Evolutionary conservation across 257 asterid genomes (phyloP), one percentile per base, ranked within the genome.

Genomic region (Verbascum thapsus): DNA sequence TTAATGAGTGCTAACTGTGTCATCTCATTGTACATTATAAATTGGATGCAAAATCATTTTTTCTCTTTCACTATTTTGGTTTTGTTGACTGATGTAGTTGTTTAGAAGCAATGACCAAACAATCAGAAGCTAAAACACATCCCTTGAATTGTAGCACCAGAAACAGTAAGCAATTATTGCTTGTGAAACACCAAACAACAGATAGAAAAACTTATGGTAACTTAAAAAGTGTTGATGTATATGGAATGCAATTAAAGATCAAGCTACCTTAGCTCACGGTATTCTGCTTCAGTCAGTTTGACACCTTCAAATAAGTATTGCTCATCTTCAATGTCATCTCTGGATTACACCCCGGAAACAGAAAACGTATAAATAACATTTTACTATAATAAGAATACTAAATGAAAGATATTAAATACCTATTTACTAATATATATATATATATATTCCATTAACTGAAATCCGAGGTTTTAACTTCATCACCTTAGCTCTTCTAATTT

Each of bases 301-400:
- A 86, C 87, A 20, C 84, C 95, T 3, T 81, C 92, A 66, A 91
- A 91, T 60, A 91, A 75, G 76, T 86, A 91, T 54, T 86, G 88
- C 73, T 91, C 96, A 20, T 91, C 96, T 74, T 91, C 96, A 64
- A 91, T 84, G 40, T 84, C 94, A 70, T 91, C 98, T 71, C 96
- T 88, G 84, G 26, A 65, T 70, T 57, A 42, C n/a, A n/a, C 18
- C 61, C 65, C 68, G 68, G 44, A 39, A 45, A 49, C 26, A 49
- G 32, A 38, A 49, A 58, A 73, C 65, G 15, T 11, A 42, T 12
- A 67, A 60, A 51, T 5, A 68, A 37, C 42, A 62, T 42, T 49
- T 56, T 42, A 63, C 58, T 44, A 49, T 61, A 66, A 61, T 54
- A 54, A 42, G 17, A 68, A 53, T 32, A 58, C 39, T 52, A 58